These are phyloP conservation scores for Chaetomium globosum DNA, from an alignment of 2,329 filamentous ascomycete genomes.

Conservation along the genomic window DNA sequence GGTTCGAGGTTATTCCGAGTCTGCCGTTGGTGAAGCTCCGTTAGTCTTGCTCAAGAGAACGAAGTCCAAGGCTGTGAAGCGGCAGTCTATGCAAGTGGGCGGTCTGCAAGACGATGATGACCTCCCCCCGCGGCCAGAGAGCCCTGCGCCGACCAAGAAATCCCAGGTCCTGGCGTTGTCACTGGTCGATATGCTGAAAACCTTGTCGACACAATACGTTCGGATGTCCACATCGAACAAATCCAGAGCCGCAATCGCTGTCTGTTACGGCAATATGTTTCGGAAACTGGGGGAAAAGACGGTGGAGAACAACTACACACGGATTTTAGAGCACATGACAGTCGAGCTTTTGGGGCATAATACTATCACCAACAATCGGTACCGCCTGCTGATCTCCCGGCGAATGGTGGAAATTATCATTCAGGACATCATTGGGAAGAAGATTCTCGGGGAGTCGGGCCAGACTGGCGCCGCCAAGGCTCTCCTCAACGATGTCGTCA, in stretches of 20 bases:
- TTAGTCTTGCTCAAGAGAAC: slow-evolving; percentile 67
- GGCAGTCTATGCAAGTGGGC: slow-evolving; percentile 57
- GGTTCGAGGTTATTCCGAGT: slow-evolving; percentile 75
- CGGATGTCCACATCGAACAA: slow-evolving; percentile 77
- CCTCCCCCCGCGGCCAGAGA: slow-evolving; percentile 65
- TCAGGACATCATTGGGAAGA: slow-evolving; percentile 77
- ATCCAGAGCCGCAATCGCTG: slow-evolving; percentile 77
- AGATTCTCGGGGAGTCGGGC: slow-evolving; percentile 85
- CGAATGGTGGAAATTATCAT: slow-evolving; percentile 83
- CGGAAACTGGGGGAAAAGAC: slow-evolving; percentile 76
- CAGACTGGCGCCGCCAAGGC: slow-evolving; percentile 80
- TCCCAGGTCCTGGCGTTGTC: slow-evolving; percentile 72
- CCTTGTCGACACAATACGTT: slow-evolving; percentile 79
- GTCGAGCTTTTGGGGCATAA: slow-evolving; percentile 76
- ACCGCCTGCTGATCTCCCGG: slow-evolving; percentile 80
- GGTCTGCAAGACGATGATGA: slow-evolving; percentile 75
- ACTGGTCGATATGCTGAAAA: slow-evolving; percentile 74
- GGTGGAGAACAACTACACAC: slow-evolving; percentile 80
- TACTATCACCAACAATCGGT: slow-evolving; percentile 79
- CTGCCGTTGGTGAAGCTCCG: slow-evolving; percentile 52
- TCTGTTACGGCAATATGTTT: slow-evolving; percentile 84
- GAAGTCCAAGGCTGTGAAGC: slow-evolving; percentile 61
- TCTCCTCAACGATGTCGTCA: slow-evolving; percentile 84
- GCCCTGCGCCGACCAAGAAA: slow-evolving; percentile 71
- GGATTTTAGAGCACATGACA: slow-evolving; percentile 79